Conservation (phyloP, 169 alveolate genomes). For the Plasmodium gaboni region DNA sequence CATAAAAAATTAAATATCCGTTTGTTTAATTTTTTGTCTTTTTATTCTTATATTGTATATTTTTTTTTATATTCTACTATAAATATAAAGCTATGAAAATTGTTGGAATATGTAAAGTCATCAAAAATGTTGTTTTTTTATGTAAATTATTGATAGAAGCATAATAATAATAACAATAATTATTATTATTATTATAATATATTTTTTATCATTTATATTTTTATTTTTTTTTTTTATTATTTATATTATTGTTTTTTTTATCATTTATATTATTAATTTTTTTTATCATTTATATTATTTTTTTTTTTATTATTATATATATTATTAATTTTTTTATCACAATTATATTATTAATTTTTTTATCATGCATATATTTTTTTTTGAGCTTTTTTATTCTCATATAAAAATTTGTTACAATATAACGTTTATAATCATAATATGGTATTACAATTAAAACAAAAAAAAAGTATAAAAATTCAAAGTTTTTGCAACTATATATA, state of each 20-base stretch:
- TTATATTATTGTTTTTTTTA: no score
- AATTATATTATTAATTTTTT: no score
- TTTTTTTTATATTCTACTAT: constrained; percentile 18
- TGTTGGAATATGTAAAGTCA: neutral
- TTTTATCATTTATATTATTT: no score
- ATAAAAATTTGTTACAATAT: neutral
- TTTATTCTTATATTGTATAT: constrained; percentile 28
- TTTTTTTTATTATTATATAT: no score
- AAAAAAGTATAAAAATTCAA: constrained; percentile 27
- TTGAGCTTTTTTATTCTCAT: no score
- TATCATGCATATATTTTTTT: no score
- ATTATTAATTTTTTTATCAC: no score
- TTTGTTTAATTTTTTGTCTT: constrained; percentile 67
- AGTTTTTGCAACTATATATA: constrained; percentile 13
- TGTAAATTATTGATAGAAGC: neutral
- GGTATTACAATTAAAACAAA: constrained; percentile 22
- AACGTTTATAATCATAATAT: constrained; percentile 33
- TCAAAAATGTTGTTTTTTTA: neutral
- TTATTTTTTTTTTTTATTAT: neutral
- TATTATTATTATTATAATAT: neutral
- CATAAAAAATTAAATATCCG: constrained; percentile 52
- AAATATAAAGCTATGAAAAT: constrained; percentile 7
- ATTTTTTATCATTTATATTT: neutral
- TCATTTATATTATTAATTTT: no score
- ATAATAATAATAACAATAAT: no score